Evolutionary conservation across 441 rosid genomes (phyloP).

Genomic region (Corymbia citriodora): DNA sequence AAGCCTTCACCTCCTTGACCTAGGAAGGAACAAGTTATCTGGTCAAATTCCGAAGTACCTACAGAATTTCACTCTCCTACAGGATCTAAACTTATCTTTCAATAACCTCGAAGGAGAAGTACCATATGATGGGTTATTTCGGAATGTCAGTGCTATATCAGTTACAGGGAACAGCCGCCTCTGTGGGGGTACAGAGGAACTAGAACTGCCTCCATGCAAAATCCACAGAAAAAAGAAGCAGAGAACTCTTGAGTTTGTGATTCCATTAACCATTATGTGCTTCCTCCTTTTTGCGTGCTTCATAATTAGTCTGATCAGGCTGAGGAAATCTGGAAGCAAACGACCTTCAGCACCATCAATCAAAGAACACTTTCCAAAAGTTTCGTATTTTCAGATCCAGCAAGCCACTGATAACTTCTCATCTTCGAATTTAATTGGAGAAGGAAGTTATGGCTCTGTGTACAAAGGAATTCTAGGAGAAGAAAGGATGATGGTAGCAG

Average conservation of each 20-base stretch:
- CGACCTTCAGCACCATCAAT: not conserved
- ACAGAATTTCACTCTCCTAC: not conserved
- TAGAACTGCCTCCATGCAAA: not conserved
- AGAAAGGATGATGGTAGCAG: not conserved
- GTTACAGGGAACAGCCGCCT: not conserved
- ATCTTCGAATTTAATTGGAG: not conserved
- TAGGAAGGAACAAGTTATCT: not conserved
- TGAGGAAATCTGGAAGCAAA: not conserved
- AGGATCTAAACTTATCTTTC: not conserved
- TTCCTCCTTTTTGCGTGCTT: not conserved
- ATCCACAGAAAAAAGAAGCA: not conserved
- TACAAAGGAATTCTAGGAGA: slow-evolving; percentile 2
- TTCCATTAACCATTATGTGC: not conserved
- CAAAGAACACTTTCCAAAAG: not conserved
- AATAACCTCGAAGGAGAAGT: not conserved
- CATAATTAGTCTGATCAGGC: not conserved
- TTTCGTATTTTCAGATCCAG: not conserved
- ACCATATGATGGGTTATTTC: not conserved
- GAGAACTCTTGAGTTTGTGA: not conserved
- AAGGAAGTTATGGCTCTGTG: not conserved
- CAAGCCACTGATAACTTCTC: slow-evolving; percentile 8
- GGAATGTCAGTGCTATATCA: not conserved
- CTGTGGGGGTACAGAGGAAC: not conserved
- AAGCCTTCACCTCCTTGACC: not conserved
- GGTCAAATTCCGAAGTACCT: not conserved